phyloP scores from a whole-genome alignment of 2,329 filamentous ascomycete species.

The Colletotrichum liaoningense region DNA sequence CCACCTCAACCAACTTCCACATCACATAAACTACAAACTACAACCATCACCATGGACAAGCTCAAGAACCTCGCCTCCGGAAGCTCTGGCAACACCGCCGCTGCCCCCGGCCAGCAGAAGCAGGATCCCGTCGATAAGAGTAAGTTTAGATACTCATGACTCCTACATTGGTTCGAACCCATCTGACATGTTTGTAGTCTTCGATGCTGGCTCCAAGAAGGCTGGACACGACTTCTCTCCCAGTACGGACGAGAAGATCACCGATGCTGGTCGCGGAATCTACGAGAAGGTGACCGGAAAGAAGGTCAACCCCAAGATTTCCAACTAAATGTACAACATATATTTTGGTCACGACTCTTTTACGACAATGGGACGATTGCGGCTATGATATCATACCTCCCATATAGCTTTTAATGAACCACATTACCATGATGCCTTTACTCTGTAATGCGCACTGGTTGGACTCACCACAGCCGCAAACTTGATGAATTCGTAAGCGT shows the following conservation, averaged over 20 bases:
- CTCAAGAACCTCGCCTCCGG: conserved; percentile 23
- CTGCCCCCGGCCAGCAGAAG: conserved; percentile 34
- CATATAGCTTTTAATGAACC: background rate
- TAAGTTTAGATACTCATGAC: conserved; percentile 31
- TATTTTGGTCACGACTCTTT: background rate
- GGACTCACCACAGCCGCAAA: no score
- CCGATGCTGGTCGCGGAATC: conserved; percentile 46
- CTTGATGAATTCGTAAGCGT: no score
- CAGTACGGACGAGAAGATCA: conserved; percentile 52
- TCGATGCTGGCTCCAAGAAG: conserved; percentile 46
- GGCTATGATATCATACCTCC: background rate
- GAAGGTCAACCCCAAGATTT: conserved; percentile 47
- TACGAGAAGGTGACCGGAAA: conserved; percentile 51
- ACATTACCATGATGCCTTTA: no score
- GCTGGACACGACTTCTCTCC: conserved; percentile 47
- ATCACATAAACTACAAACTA: background rate
- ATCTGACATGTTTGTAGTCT: conserved; percentile 39
- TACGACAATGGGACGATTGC: background rate
- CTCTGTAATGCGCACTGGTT: no score
- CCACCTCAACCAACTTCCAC: no score
- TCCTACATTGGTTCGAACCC: accelerated
- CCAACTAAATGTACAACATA: conserved; percentile 43
- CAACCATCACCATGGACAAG: conserved; percentile 17
- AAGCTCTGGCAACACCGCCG: conserved; percentile 6
- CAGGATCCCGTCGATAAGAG: conserved; percentile 54